Percentiles rank a stretch among this genome's conserved stretches.
phyloP scores from a whole-genome alignment of 2,329 filamentous ascomycete species.

The Pseudogymnoascus sp. region DNA sequence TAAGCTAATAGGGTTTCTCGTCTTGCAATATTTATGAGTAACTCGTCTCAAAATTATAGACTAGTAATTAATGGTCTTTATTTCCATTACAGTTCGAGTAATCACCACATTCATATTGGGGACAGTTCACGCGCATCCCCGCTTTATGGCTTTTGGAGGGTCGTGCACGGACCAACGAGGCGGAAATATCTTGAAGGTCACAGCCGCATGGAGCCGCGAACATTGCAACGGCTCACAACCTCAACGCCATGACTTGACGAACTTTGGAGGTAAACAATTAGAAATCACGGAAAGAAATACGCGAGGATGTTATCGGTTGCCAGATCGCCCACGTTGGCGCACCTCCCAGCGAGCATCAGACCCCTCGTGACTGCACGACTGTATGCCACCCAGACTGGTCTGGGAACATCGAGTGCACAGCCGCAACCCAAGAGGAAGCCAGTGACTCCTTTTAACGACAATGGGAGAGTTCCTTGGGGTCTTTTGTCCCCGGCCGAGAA shows the following conservation, averaged over 20 bases:
- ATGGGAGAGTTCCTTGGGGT: slow-evolving; percentile 72
- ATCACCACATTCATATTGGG: not conserved
- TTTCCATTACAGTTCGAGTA: no score
- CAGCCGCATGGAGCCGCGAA: slow-evolving; percentile 1
- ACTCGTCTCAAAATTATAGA: no score
- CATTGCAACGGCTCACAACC: not conserved
- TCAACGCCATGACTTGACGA: slow-evolving; percentile 8
- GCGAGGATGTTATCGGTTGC: slow-evolving; percentile 18
- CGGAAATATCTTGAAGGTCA: slow-evolving; percentile 5
- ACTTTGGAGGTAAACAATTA: not conserved
- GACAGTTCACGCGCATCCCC: not conserved
- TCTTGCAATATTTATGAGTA: no score
- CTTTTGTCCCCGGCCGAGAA: slow-evolving; percentile 72
- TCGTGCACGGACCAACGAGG: slow-evolving; percentile 7
- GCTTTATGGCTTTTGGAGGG: not conserved
- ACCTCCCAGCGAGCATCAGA: slow-evolving; percentile 32
- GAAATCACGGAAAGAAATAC: not conserved
- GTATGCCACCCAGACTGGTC: slow-evolving; percentile 50
- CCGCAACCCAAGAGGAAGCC: slow-evolving; percentile 47
- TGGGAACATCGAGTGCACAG: slow-evolving; percentile 27
- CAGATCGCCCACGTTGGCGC: slow-evolving; percentile 27
- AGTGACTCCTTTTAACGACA: slow-evolving; percentile 79
- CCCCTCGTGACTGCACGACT: slow-evolving; percentile 36
- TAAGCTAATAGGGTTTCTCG: not conserved
- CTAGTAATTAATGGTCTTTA: no score